Base-by-base conservation (phyloP, 2,329 filamentous ascomycete species). In the Monosporascus sp. region DNA sequence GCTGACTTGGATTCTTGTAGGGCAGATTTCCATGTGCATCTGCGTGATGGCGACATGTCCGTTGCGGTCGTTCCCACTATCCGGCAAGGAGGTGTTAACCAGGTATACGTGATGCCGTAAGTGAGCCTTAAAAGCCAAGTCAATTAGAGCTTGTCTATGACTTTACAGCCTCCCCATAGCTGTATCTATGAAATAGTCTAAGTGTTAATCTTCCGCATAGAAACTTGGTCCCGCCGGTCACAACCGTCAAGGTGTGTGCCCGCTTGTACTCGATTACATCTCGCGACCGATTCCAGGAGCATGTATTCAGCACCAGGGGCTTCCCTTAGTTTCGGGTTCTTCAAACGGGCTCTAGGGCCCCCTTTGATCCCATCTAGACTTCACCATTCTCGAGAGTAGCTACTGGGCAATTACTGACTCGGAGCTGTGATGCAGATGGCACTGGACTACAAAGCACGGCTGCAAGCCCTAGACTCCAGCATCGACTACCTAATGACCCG, bases 181-280 rank as follows among this genome's bases (percentile, higher is more conserved):
- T 11, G 5, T 31, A 27, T 9, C 27, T 31, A 31, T 31, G 9
- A 31, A 31, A 1, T 43, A 18, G 20, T 43, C 2, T 14, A 43
- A 9, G 18, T 43, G 9, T 20, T 43, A 20, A 43, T 14, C 9
- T 9, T 43, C 17, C 8, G 22, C n/a, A 14, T 25, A 46, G 43
- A 27, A 81, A 81, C 58, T 70, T 80, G 41, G 69, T 77, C 5
- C 78, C 78, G 5, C 77, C 78, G 8, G 71, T 80, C 48, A 79
- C 76, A 36, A 77, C 72, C 15, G 74, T 46, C n/a, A 22, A 46
- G 43, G 43, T 46, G 14, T 31, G 43, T 46, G n/a, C 11, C 31
- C 31, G 1, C 31, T 35, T 35, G 31, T 14, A 35, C 9, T 35
- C 11, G 31, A 35, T 2, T 35, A 35, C 9, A 14, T 35, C 4